phyloP scores from a whole-genome alignment of 83 land plant species.

The Picea abies region DNA sequence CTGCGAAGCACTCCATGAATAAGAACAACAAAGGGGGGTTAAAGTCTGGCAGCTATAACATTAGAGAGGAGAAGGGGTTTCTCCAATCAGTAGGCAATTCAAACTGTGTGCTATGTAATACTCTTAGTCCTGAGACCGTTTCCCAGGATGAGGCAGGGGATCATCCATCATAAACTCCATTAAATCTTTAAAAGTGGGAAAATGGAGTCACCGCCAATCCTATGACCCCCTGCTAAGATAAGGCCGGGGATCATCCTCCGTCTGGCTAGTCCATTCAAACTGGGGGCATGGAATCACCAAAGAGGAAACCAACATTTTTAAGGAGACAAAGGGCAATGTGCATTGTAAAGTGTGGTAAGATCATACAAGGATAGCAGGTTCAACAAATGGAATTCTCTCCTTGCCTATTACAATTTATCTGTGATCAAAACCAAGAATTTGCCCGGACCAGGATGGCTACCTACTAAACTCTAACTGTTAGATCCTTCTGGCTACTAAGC shows the following conservation, averaged over 20 bases:
- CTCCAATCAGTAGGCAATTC: neutral
- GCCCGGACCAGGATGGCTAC: neutral
- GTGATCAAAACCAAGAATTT: neutral
- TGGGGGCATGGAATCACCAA: neutral
- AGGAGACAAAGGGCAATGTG: neutral
- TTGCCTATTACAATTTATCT: no score
- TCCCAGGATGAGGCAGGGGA: neutral
- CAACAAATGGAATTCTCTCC: no score
- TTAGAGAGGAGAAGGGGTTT: neutral
- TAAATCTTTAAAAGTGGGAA: no score
- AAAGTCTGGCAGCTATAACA: neutral
- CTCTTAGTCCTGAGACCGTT: neutral
- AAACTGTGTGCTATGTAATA: neutral
- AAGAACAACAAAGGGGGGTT: neutral
- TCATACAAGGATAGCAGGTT: no score
- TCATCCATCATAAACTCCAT: no score
- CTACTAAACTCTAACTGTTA: neutral
- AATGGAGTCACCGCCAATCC: no score
- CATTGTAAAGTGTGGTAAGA: neutral
- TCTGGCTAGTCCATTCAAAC: no score
- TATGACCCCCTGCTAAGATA: no score
- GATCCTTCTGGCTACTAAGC: neutral
- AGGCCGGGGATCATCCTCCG: no score
- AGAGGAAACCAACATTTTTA: neutral
- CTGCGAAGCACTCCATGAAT: neutral